These are phyloP conservation scores for Candida coleopterorum DNA, from an alignment of 805 yeast species.

Conservation along the genomic window DNA sequence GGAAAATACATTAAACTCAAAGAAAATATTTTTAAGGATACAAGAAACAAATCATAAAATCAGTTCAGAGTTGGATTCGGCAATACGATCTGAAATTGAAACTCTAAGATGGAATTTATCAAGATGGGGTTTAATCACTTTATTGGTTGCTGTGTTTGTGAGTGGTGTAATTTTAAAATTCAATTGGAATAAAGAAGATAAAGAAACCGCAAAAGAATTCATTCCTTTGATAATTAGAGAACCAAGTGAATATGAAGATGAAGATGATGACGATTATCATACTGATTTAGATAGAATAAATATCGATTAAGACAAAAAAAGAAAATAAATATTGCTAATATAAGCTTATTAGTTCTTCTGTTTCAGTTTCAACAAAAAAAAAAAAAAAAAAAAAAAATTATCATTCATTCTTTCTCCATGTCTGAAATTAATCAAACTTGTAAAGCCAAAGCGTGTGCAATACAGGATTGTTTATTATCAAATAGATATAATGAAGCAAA, in stretches of 20 bases:
- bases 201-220: constrained; percentile 21
- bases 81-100: constrained; percentile 82
- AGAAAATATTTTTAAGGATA: constrained; percentile 59
- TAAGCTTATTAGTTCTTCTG: too few species aligned
- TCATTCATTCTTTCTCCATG: constrained; percentile 2
- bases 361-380: too few species aligned
- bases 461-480: constrained; percentile 68
- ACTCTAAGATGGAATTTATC: constrained; percentile 90
- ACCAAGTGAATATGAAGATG: constrained; percentile 46
- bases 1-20: constrained; percentile 73
- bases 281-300: constrained; percentile 44
- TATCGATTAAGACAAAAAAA: neutral
- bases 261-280: constrained; percentile 48
- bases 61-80: constrained; percentile 74
- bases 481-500: constrained; percentile 67
- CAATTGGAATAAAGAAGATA: constrained; percentile 13
- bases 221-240: constrained; percentile 39
- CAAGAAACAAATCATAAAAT: constrained; percentile 85
- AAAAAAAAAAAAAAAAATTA: constrained; percentile 1
- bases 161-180: constrained; percentile 43
- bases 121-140: constrained; percentile 77
- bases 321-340: too few species aligned
- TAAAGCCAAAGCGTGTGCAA: constrained; percentile 76
- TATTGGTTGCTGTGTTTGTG: constrained; percentile 58
- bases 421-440: constrained; percentile 41